Base-by-base conservation (phyloP, 768 basidiomycete genomes). In the Rhizopogon rudus region DNA sequence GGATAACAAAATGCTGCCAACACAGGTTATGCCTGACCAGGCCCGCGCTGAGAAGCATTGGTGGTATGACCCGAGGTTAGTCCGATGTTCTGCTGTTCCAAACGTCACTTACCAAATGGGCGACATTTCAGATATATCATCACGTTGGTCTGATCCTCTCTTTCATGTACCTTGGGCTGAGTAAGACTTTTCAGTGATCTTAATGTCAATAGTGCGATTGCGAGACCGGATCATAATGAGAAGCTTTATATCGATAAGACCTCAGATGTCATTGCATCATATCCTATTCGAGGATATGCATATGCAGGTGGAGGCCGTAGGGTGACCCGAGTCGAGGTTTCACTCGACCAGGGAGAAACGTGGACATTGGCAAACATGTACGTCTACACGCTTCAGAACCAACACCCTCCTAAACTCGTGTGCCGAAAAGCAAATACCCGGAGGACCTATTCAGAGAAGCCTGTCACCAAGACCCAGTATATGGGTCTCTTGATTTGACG, bases 1-100 rank as follows among this genome's bases (percentile, higher is more conserved):
- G 63, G 83, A 86, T 63, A 86, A 86, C 71, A 83, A 82, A 56
- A 73, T 85, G 5, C 68, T 86, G n/a, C 84, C 84, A 6, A 79
- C 70, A 28, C 70, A 76, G 20, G 59, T 84, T 0, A 71, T 70
- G 40, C 76, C 82, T 0, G 81, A 82, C 51, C 75, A 77, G 60
- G 81, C 81, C 14, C 70, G 79, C 22, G 71, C 71, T 0, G 76
- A 81, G 61, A 72, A 72, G 14, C 61, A 76, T 3, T 83, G 81
- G 82, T 85, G 82, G 78, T 73, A 80, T 57, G 80, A 80, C 56
- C 76, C 75, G 8, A 75, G 70, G 70, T 77, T 49, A 6, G 60
- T 55, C 4, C 13, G 57, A 54, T 22, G 35, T 31, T 56, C 52
- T 44, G 44, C 28, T 40, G 37, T 40, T 43, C 16, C 25, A 17